phyloP scores from a whole-genome alignment of 1,139 yeast genomes.

The Spencermartinsiella ligniputridi region DNA sequence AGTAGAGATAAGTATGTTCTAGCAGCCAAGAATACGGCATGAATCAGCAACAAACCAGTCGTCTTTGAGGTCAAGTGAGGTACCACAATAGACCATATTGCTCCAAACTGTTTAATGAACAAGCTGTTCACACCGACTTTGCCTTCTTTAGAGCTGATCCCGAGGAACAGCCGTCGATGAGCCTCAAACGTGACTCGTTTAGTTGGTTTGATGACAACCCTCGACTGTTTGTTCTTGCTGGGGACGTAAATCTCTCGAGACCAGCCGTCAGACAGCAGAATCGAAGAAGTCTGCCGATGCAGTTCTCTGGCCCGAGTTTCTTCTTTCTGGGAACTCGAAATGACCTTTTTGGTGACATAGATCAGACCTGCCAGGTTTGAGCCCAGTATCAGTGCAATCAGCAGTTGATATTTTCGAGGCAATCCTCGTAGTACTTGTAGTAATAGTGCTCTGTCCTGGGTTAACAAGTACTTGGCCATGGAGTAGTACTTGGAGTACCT shows the following conservation, averaged over 20 bases:
- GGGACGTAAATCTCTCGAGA: conserved; percentile 40
- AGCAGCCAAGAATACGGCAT: conserved; percentile 68
- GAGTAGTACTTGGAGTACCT: conserved; percentile 1
- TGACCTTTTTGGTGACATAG: conserved; percentile 2
- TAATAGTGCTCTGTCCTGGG: conserved; percentile 12
- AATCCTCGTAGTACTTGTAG: conserved; percentile 7
- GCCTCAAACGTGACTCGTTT: conserved; percentile 61
- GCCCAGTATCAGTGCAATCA: conserved; percentile 11
- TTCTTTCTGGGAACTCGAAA: conserved; percentile 5
- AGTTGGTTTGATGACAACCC: conserved; percentile 57
- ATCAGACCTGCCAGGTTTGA: conserved; percentile 8
- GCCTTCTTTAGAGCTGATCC: conserved; percentile 35
- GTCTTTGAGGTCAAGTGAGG: conserved; percentile 71
- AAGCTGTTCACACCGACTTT: conserved; percentile 46
- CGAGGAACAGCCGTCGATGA: conserved; percentile 59
- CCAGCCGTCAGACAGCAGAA: conserved; percentile 26
- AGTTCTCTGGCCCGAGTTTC: conserved; percentile 10
- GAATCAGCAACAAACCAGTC: conserved; percentile 60
- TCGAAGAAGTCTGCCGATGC: conserved; percentile 28
- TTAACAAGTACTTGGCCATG: conserved; percentile 11
- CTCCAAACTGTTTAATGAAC: conserved; percentile 67
- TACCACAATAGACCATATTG: conserved; percentile 76
- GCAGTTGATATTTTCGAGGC: conserved; percentile 8
- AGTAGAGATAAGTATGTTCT: conserved; percentile 85
- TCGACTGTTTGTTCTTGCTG: conserved; percentile 40